Evolutionary conservation across 2,329 filamentous ascomycete species (phyloP).

Genomic region (Sclerotinia spermophila): DNA sequence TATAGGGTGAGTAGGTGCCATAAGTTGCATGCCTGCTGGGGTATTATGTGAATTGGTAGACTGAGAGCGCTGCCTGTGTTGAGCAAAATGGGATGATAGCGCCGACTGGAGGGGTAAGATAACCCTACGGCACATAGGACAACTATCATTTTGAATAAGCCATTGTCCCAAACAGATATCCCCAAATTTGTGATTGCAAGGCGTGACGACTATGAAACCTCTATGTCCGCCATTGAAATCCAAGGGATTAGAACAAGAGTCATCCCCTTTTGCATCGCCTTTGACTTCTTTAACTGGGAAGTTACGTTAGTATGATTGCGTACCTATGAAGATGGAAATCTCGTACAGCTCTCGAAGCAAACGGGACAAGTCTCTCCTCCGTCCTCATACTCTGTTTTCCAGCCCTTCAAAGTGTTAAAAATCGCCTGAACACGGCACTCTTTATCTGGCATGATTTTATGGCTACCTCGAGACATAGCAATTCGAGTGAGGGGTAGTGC

Average conservation of each 20-base stretch:
- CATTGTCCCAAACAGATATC: not conserved
- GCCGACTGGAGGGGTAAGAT: not conserved
- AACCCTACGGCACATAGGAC: not conserved
- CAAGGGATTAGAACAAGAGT: not conserved
- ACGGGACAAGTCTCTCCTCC: not conserved
- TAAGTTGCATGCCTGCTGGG: not conserved
- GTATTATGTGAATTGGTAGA: not conserved
- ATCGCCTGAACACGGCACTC: not conserved
- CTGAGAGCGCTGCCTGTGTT: not conserved
- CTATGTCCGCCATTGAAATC: too few relatives aligned
- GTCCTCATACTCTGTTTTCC: not conserved
- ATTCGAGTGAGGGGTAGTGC: not conserved
- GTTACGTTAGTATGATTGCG: not conserved
- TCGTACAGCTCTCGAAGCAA: not conserved
- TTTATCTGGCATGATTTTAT: too few relatives aligned
- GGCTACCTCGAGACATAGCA: not conserved
- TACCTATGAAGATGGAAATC: not conserved
- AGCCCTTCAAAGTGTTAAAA: not conserved
- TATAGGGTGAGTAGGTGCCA: not conserved
- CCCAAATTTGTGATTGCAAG: slow-evolving; percentile 6
- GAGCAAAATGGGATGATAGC: not conserved
- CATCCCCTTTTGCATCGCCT: too few relatives aligned
- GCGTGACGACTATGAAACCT: not conserved
- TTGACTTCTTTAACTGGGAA: not conserved
- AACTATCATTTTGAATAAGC: not conserved